Conservation (phyloP, 306 rosid species). For the Medicago ruthenica region DNA sequence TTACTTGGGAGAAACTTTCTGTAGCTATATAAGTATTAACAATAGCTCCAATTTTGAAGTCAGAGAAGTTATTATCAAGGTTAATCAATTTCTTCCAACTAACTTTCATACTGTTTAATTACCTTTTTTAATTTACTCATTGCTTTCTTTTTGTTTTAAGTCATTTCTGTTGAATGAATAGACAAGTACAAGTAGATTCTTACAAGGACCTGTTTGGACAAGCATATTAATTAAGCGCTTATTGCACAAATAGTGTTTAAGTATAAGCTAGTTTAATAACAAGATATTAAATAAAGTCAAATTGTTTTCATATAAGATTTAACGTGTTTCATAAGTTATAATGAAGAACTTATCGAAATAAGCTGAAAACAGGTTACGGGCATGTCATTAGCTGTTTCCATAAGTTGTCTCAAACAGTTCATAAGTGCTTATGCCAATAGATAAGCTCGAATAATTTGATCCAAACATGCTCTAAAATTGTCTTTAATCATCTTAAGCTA, state of each 20-base stretch:
- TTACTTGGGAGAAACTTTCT: slow-evolving; percentile 94
- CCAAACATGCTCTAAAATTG: background rate
- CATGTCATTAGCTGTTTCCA: background rate
- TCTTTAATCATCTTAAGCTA: background rate
- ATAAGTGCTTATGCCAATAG: too few species aligned
- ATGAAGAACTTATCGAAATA: background rate
- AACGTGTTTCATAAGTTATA: background rate
- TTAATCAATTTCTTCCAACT: background rate
- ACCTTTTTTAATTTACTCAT: background rate
- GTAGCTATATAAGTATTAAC: slow-evolving; percentile 91
- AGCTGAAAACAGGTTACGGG: too few species aligned
- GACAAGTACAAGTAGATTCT: background rate
- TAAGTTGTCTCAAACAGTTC: background rate
- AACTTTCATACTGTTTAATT: background rate
- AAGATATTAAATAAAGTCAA: background rate
- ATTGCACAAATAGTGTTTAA: too few species aligned
- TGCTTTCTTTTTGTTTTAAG: background rate
- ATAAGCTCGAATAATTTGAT: background rate
- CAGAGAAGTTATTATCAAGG: slow-evolving; percentile 83
- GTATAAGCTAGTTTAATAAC: background rate
- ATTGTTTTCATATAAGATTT: background rate
- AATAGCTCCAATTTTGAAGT: slow-evolving; percentile 93
- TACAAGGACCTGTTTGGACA: background rate
- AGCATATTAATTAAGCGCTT: background rate
- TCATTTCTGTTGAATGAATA: slow-evolving; percentile 24